Evolutionary conservation across 75 land plant species (phyloP).

Genomic region (Cupressus sempervirens): DNA sequence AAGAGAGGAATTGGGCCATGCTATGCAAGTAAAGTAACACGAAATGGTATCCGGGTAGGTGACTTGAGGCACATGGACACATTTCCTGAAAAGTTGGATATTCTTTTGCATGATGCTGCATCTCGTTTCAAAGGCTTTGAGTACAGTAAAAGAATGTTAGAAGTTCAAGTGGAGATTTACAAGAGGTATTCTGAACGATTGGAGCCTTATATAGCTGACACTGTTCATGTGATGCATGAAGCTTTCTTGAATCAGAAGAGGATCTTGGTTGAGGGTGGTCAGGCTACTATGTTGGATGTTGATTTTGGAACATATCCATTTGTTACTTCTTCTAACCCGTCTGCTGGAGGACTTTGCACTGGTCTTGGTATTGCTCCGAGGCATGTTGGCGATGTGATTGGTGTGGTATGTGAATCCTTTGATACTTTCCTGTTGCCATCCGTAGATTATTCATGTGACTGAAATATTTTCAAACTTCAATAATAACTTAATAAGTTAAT

Average conservation of each 20-base stretch:
- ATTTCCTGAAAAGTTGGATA: slow-evolving; percentile 75
- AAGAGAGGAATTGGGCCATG: slow-evolving; percentile 91
- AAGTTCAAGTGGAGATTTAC: slow-evolving; percentile 75
- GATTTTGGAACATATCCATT: slow-evolving; percentile 99
- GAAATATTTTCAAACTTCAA: background rate
- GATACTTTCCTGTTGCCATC: background rate
- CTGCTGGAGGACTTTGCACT: slow-evolving; percentile 95
- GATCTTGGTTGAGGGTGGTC: slow-evolving; percentile 95
- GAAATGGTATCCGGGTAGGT: slow-evolving; percentile 87
- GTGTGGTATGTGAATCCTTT: slow-evolving; percentile 63
- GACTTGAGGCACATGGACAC: slow-evolving; percentile 87
- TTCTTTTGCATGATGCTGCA: slow-evolving; percentile 79
- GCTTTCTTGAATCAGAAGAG: slow-evolving; percentile 62
- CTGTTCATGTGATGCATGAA: slow-evolving; percentile 73
- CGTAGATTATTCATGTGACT: background rate
- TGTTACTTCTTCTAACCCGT: slow-evolving; percentile 97
- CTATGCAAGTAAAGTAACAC: slow-evolving; percentile 84
- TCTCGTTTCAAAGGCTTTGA: slow-evolving; percentile 66
- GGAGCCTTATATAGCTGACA: slow-evolving; percentile 86
- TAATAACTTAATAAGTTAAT: background rate
- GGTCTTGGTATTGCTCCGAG: slow-evolving; percentile 96
- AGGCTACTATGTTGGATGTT: slow-evolving; percentile 97
- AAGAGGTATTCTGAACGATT: slow-evolving; percentile 69
- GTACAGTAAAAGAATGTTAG: slow-evolving; percentile 51
- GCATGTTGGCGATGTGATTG: slow-evolving; percentile 81